phyloP scores from a whole-genome alignment of 257 asterid species.

The Penstemon davidsonii region DNA sequence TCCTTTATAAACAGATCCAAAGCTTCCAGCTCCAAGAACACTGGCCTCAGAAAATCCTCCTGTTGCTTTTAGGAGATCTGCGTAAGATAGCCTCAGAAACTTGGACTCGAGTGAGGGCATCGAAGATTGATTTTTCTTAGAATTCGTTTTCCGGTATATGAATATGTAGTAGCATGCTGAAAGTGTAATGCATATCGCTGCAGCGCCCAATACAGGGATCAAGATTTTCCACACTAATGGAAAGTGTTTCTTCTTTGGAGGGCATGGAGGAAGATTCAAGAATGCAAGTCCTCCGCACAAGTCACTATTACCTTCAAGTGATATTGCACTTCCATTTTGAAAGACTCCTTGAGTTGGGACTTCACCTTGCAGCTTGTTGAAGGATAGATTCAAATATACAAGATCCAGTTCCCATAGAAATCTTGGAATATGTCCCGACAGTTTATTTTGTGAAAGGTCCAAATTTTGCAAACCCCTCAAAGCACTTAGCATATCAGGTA shows the following conservation, averaged over 20 bases:
- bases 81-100: neutral
- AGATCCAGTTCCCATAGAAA: neutral
- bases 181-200: neutral
- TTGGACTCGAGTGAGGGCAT: neutral
- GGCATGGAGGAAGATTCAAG: neutral
- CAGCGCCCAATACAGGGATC: neutral
- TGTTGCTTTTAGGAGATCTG: conserved; percentile 7
- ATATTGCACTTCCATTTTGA: conserved; percentile 6
- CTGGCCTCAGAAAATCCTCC: conserved; percentile 14
- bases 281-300: conserved; percentile 8
- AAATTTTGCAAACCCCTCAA: conserved; percentile 19
- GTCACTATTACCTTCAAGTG: neutral
- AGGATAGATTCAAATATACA: conserved; percentile 23
- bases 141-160: no score
- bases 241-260: conserved; percentile 3
- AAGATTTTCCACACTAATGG: neutral
- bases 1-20: conserved; percentile 18
- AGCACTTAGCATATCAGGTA: conserved; percentile 14
- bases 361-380: conserved; percentile 6
- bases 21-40: conserved; percentile 5
- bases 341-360: conserved; percentile 2
- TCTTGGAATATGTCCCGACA: conserved; percentile 24
- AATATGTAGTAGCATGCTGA: neutral
- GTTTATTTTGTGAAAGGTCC: conserved; percentile 27
- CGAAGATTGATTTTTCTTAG: neutral